Conservation (phyloP, 352 stramenopile genomes). For the Phytopythium boreale region DNA sequence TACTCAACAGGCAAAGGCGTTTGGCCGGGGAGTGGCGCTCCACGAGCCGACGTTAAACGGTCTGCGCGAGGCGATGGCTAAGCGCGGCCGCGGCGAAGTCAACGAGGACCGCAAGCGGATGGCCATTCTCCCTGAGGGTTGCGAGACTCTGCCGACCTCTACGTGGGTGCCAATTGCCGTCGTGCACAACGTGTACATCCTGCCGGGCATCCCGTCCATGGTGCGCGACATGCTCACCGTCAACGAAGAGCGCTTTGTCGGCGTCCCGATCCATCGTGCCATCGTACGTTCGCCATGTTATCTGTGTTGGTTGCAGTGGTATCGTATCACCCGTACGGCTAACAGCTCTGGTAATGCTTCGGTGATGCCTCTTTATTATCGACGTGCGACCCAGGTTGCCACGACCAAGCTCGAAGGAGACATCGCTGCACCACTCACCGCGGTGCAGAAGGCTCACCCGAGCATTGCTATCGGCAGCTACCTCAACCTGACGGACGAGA, state of each 20-base stretch:
- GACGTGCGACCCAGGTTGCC: too few relatives aligned
- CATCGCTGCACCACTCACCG: constrained; percentile 58
- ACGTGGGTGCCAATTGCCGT: constrained; percentile 77
- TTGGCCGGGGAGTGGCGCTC: constrained; percentile 59
- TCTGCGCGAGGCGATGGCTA: constrained; percentile 41
- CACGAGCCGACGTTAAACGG: constrained; percentile 64
- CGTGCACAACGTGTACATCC: constrained; percentile 81
- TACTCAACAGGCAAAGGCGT: constrained; percentile 60
- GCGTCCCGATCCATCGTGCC: constrained; percentile 70
- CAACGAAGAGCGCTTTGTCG: constrained; percentile 77
- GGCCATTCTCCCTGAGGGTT: constrained; percentile 62
- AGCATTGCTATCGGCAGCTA: constrained; percentile 82
- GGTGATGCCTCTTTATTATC: constrained; percentile 3
- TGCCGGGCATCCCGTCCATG: constrained; percentile 79
- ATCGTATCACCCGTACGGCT: neutral
- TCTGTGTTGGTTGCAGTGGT: constrained; percentile 1
- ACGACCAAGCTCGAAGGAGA: constrained; percentile 69
- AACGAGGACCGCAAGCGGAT: constrained; percentile 76
- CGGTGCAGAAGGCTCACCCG: constrained; percentile 64
- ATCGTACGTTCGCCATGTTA: constrained; percentile 48
- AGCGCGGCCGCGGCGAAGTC: constrained; percentile 33
- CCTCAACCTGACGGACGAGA: constrained; percentile 70
- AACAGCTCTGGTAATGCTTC: neutral
- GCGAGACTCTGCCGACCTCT: constrained; percentile 46
- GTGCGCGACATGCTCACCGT: constrained; percentile 81